Base-by-base conservation (phyloP, 768 basidiomycete genomes). In the Sporobolomyces pararoseus region DNA sequence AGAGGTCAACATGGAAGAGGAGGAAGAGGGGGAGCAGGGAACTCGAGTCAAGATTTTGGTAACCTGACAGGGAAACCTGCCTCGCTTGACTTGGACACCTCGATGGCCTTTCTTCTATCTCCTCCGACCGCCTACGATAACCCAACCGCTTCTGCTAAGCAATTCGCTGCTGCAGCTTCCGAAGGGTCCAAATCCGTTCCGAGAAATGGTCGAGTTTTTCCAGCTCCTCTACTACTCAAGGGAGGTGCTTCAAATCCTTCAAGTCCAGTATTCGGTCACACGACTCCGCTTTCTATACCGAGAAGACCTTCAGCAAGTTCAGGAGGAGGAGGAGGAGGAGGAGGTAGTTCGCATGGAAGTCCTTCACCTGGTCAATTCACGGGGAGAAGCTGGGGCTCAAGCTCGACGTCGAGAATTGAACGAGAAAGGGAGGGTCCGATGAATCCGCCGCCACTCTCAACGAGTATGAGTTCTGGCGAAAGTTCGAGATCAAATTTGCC, bases 181-280 rank as follows among this genome's bases (percentile, higher is more conserved):
- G 44, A 47, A 23, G 21, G 19, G 4, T 39, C 44, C 46, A 61
- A 61, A 61, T 4, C 59, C 4, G 31, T 35, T 32, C 44, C 46
- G 17, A 9, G 59, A 21, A 34, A 50, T 17, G 60, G 62, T 3
- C 72, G 72, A 44, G 60, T 60, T n/a, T 74, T 70, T 25, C 72
- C 72, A 0, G 72, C 72, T 0, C 72, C 72, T 14, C 59, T 74
- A 3, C 35, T 65, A 4, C 68, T 74, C 47, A 65, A 63, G 29
- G 42, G 65, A 44, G 68, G 66, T 57, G 72, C 2, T 47, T 32
- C 53, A 49, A 62, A 16, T 50, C 68, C 12, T 35, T 62, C 58
- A 39, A 65, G 65, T 25, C 68, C 68, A 3, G 42, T 37, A 25
- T 50, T 68, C 27, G 7, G 25, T 7, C 27, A 63, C 0, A 60